Evolutionary conservation across 164 flowering plant genomes (phyloP).

Genomic region (Platanus orientalis): DNA sequence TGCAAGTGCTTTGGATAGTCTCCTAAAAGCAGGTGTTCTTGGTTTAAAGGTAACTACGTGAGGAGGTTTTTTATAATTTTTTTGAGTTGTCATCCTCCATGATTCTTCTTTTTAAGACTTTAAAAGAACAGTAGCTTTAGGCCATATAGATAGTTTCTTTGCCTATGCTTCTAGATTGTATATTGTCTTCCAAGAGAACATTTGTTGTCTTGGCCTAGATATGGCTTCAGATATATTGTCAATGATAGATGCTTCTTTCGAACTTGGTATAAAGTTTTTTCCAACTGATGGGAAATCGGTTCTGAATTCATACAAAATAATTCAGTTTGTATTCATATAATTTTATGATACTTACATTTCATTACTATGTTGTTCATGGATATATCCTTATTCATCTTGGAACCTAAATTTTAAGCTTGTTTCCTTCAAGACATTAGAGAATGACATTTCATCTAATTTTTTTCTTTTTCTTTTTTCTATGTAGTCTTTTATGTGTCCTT

Average conservation of each 20-base stretch:
- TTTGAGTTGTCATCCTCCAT: not conserved
- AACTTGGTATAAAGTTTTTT: not conserved
- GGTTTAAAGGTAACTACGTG: slow-evolving; percentile 75
- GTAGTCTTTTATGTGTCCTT: slow-evolving; percentile 99
- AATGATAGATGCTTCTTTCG: not conserved
- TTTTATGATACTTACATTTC: too few species aligned
- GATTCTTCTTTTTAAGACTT: not conserved
- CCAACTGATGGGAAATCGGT: not conserved
- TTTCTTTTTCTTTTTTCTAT: slow-evolving; percentile 17
- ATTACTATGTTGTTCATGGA: too few species aligned
- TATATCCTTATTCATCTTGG: too few species aligned
- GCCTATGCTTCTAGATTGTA: not conserved
- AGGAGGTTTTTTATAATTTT: not conserved
- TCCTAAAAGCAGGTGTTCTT: slow-evolving; percentile 82
- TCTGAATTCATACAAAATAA: too few species aligned
- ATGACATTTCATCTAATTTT: not conserved
- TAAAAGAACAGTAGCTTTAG: not conserved
- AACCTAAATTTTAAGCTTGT: not conserved
- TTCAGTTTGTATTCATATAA: too few species aligned
- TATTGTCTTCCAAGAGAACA: not conserved
- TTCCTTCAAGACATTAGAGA: not conserved
- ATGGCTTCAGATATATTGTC: not conserved
- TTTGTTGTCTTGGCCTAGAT: not conserved
- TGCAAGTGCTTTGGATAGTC: slow-evolving; percentile 59
- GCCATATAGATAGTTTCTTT: not conserved